Percentiles rank a stretch among this genome's conserved stretches.
Conservation (phyloP, 257 asterid genomes). For the Linderniella brevidens region DNA sequence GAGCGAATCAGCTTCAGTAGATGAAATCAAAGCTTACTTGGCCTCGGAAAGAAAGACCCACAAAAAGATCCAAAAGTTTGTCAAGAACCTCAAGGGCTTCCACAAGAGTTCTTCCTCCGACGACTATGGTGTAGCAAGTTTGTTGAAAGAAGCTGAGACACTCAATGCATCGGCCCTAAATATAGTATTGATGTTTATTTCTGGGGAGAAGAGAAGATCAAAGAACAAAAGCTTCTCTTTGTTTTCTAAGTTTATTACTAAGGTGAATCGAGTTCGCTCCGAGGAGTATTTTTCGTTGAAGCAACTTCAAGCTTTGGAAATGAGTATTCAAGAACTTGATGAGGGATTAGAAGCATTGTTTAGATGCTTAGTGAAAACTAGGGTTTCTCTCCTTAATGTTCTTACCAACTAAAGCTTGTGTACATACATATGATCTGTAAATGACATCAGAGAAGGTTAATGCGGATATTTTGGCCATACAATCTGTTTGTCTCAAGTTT, state of each 20-base stretch:
- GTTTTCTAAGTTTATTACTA: slow-evolving; percentile 14
- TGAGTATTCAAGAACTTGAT: too few species aligned
- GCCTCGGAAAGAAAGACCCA: slow-evolving; percentile 15
- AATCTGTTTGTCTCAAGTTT: too few species aligned
- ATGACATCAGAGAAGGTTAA: too few species aligned
- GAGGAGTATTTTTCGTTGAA: not conserved
- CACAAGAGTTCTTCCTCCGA: slow-evolving; percentile 7
- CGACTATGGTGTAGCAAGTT: slow-evolving; percentile 2
- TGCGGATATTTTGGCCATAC: too few species aligned
- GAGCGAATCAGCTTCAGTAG: slow-evolving; percentile 3
- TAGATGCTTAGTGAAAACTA: too few species aligned
- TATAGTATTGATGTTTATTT: slow-evolving; percentile 15
- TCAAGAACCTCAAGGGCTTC: slow-evolving; percentile 13
- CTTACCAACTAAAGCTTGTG: too few species aligned
- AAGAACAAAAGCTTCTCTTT: slow-evolving; percentile 15
- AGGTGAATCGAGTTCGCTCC: too few species aligned
- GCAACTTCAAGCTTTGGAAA: too few species aligned
- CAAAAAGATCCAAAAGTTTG: slow-evolving; percentile 13
- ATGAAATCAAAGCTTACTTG: slow-evolving; percentile 11
- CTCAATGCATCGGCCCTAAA: slow-evolving; percentile 2
- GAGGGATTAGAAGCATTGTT: too few species aligned
- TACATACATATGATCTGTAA: too few species aligned
- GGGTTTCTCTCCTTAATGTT: too few species aligned
- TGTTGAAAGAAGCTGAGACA: slow-evolving; percentile 13
- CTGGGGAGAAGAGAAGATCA: slow-evolving; percentile 14